These are phyloP conservation scores for Petunia secreta DNA, from an alignment of 257 asterid genomes.

Conservation along the genomic window DNA sequence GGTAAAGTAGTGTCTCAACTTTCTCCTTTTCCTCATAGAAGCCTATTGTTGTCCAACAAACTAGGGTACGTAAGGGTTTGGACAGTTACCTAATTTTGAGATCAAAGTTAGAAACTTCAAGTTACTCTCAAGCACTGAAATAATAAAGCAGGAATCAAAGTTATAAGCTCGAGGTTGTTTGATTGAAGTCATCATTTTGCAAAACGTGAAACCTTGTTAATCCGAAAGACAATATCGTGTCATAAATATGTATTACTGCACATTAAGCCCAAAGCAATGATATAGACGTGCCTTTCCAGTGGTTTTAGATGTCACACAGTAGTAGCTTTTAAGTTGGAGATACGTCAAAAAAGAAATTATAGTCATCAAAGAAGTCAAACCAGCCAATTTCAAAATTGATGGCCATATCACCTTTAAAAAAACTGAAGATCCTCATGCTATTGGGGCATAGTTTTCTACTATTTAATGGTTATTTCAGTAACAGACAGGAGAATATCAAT, in stretches of 20 bases:
- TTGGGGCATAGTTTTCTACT: neutral
- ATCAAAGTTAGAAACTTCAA: neutral
- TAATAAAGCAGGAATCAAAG: neutral
- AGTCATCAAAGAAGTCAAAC: neutral
- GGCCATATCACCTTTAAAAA: neutral
- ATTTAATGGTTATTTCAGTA: neutral
- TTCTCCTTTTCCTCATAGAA: neutral
- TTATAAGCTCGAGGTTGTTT: neutral
- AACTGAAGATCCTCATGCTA: constrained; percentile 14
- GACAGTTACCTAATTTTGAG: neutral
- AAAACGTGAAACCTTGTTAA: neutral
- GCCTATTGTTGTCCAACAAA: neutral
- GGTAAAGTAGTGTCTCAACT: neutral
- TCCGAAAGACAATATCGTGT: neutral
- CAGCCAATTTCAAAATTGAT: neutral
- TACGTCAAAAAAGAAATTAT: neutral
- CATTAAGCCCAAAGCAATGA: neutral
- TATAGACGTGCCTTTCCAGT: neutral
- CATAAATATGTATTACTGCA: neutral
- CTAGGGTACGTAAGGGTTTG: neutral
- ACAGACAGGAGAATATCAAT: neutral
- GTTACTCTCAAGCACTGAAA: neutral
- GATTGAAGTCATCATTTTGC: neutral
- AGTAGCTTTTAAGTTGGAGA: neutral
- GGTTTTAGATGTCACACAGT: neutral